These are phyloP conservation scores for Apiospora aurea DNA, from an alignment of 2,329 filamentous ascomycete species.

Conservation along the genomic window DNA sequence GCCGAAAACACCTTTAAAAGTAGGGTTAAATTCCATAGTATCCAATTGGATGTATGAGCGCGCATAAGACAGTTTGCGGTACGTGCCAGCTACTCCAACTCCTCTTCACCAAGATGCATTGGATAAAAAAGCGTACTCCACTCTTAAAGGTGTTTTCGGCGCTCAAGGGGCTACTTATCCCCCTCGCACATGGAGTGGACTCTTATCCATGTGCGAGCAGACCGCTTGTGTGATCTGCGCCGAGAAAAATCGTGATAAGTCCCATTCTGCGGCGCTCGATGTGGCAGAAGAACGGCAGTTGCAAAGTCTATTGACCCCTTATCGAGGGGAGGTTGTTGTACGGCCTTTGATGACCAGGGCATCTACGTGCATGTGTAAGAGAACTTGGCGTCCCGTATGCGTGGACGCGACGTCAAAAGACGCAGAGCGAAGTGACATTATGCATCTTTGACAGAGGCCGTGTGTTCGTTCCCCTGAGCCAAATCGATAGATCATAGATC, in stretches of 20 bases:
- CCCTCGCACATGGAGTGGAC: neutral
- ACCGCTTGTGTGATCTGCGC: neutral
- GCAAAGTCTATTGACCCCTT: neutral
- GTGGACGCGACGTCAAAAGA: neutral
- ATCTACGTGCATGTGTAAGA: neutral
- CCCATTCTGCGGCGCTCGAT: neutral
- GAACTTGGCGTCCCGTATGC: too few species aligned
- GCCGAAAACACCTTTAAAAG: too few species aligned
- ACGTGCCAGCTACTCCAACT: too few species aligned
- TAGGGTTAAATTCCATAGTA: too few species aligned
- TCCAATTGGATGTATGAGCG: too few species aligned
- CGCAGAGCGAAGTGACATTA: too few species aligned
- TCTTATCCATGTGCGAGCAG: neutral
- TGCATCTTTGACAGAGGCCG: constrained; percentile 2
- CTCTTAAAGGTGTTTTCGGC: too few species aligned
- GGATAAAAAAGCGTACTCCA: too few species aligned
- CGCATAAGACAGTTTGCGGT: too few species aligned
- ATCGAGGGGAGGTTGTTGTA: neutral
- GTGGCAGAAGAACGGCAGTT: neutral
- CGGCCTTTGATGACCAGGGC: neutral
- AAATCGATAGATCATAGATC: neutral
- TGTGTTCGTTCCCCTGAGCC: neutral
- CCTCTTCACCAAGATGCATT: too few species aligned
- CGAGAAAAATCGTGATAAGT: neutral
- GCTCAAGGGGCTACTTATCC: too few species aligned